A percentile compares a stretch with the other conserved stretches of the same genome.
phyloP scores from a whole-genome alignment of 2,329 filamentous ascomycete genomes.

The Colletotrichum godetiae region DNA sequence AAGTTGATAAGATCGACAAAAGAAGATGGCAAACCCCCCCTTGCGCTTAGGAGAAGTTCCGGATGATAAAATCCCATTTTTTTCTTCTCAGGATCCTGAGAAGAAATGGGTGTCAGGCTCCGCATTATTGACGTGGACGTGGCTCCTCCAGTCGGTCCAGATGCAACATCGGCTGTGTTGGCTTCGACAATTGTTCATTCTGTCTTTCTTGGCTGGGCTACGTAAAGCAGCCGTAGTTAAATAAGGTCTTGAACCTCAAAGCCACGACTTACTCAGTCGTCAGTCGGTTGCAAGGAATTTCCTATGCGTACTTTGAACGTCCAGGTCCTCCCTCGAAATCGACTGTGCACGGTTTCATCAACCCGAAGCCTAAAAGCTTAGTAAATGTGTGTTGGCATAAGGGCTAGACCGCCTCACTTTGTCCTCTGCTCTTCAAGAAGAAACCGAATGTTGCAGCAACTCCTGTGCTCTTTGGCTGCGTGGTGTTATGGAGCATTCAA shows the following conservation, averaged over 20 bases:
- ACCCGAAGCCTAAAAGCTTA: conserved; percentile 28
- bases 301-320: not conserved
- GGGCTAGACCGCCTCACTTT: conserved; percentile 18
- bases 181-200: not conserved
- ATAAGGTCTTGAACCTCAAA: not conserved
- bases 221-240: conserved; percentile 12
- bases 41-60: not conserved
- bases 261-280: conserved; percentile 10
- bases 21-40: not conserved
- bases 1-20: not conserved
- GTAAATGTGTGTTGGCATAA: not conserved
- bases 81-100: not conserved
- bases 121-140: conserved; percentile 11
- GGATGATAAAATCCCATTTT: not conserved
- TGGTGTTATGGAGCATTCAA: conserved; percentile 41
- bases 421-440: conserved; percentile 8
- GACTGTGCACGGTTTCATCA: conserved; percentile 26
- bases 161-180: conserved; percentile 8
- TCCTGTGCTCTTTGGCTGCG: conserved; percentile 22
- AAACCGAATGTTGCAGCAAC: conserved; percentile 16
- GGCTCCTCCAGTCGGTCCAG: not conserved
- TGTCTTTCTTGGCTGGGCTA: conserved; percentile 4
- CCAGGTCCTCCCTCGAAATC: conserved; percentile 1
- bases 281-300: not conserved
- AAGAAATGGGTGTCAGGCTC: not conserved